Percentiles rank a stretch among this genome's conserved stretches.
Evolutionary conservation across 1,139 yeast genomes (phyloP).

Genomic region (Pichia sp.): DNA sequence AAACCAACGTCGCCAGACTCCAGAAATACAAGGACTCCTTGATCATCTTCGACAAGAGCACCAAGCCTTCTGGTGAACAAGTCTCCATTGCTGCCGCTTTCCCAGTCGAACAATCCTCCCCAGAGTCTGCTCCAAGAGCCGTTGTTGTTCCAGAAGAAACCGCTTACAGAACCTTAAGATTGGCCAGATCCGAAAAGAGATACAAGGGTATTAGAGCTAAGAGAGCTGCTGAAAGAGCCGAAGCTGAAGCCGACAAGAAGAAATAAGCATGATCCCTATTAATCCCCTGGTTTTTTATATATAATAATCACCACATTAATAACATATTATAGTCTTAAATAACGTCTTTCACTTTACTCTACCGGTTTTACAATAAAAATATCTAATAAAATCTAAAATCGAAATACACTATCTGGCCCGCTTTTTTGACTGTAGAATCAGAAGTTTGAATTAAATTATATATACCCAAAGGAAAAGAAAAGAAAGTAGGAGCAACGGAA

Average conservation of each 20-base stretch:
- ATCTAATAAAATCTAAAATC: neutral
- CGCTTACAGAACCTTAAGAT: slow-evolving; percentile 94
- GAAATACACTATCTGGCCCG: neutral
- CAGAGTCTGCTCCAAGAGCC: slow-evolving; percentile 82
- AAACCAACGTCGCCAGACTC: slow-evolving; percentile 92
- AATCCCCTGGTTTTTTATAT: slow-evolving; percentile 7
- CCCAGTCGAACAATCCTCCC: slow-evolving; percentile 83
- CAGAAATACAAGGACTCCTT: slow-evolving; percentile 94
- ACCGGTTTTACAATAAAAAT: neutral
- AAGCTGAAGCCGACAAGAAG: slow-evolving; percentile 99
- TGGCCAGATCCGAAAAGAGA: slow-evolving; percentile 91
- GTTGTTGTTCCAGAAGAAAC: slow-evolving; percentile 79
- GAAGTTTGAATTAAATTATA: neutral
- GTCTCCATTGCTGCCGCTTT: slow-evolving; percentile 74
- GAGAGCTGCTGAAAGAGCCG: slow-evolving; percentile 96
- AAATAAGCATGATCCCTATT: slow-evolving; percentile 47
- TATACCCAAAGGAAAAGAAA: neutral
- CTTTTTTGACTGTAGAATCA: neutral
- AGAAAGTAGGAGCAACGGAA: neutral
- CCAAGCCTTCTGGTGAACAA: slow-evolving; percentile 71
- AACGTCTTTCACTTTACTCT: slow-evolving; percentile 1
- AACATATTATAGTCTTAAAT: neutral
- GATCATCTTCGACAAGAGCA: slow-evolving; percentile 87
- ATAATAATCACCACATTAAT: slow-evolving; percentile 1
- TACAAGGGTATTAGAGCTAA: slow-evolving; percentile 94